These are phyloP conservation scores for Penicillium expansum DNA, from an alignment of 2,329 filamentous ascomycete species.

Conservation along the genomic window DNA sequence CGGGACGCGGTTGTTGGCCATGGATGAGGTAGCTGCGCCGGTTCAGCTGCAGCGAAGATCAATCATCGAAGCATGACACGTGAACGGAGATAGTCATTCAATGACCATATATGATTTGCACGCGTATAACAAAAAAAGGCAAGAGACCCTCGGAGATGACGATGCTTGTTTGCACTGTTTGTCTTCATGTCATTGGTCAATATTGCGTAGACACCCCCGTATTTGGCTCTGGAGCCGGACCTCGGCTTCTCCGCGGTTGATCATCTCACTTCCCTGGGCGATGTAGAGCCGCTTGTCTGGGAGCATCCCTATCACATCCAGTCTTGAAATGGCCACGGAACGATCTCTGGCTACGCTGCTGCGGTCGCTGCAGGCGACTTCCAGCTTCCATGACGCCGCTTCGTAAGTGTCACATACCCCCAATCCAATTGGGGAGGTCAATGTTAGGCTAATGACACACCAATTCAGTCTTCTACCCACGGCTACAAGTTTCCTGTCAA, in stretches of 20 bases:
- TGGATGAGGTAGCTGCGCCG: conserved; percentile 8
- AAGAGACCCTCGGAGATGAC: conserved; percentile 6
- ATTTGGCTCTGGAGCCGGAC: conserved; percentile 31
- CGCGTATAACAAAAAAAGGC: conserved; percentile 4
- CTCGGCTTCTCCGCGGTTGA: conserved; percentile 36
- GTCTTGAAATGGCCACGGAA: conserved; percentile 55
- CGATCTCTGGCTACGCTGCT: conserved; percentile 59
- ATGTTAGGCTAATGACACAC: conserved; percentile 11
- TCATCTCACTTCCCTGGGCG: conserved; percentile 7
- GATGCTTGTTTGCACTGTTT: conserved; percentile 36
- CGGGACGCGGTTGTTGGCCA: conserved; percentile 47
- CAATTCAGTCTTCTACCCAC: conserved; percentile 51
- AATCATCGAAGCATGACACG: conserved; percentile 2
- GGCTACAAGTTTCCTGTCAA: conserved; percentile 46
- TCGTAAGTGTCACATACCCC: conserved; percentile 43
- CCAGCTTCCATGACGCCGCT: conserved; percentile 58
- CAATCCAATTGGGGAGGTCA: conserved; percentile 10
- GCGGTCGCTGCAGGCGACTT: conserved; percentile 58
- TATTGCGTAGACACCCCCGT: background rate
- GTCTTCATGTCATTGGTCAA: conserved; percentile 3
- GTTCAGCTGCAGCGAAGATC: background rate
- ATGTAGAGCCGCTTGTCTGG: conserved; percentile 18
- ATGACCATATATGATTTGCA: background rate
- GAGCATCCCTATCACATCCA: conserved; percentile 5
- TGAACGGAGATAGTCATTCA: background rate